These are phyloP conservation scores for Chlorella sp. DNA, from an alignment of 139 green algal genomes.

Conservation along the genomic window DNA sequence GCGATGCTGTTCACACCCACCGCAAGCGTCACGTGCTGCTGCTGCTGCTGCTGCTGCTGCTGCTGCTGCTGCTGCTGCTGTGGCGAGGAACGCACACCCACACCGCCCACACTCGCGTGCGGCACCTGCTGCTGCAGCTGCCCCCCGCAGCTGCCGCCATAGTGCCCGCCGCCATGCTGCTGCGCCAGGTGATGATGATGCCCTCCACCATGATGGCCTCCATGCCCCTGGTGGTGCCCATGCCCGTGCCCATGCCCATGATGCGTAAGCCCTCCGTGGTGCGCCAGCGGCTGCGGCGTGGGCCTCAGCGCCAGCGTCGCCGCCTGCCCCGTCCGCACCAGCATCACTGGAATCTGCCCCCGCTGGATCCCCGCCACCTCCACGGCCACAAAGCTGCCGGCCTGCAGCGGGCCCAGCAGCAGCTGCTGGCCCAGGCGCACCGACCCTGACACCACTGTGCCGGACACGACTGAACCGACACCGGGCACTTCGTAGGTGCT, in stretches of 20 bases:
- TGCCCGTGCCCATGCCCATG: not conserved
- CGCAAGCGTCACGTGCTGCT: too few species aligned
- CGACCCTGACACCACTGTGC: conserved; percentile 54
- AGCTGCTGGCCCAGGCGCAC: conserved; percentile 55
- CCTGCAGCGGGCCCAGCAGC: conserved; percentile 54
- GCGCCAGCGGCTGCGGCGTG: not conserved
- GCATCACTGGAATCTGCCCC: conserved; percentile 54
- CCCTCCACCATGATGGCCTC: not conserved
- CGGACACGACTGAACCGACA: conserved; percentile 70
- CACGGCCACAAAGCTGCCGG: conserved; percentile 52
- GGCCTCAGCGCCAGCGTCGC: conserved; percentile 14
- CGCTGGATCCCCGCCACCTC: conserved; percentile 62
- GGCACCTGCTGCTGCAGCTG: not conserved
- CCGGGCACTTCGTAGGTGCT: conserved; percentile 62
- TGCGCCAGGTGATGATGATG: not conserved
- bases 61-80: not conserved
- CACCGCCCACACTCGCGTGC: not conserved
- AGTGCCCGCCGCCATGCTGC: not conserved
- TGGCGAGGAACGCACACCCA: not conserved
- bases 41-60: conserved; percentile 5
- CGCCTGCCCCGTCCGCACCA: conserved; percentile 26
- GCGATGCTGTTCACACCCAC: too few species aligned
- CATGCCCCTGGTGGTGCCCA: not conserved
- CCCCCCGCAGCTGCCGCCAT: too few species aligned
- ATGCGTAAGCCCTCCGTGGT: not conserved